Base-by-base conservation (phyloP, 768 basidiomycete genomes). In the Daedalea quercina region DNA sequence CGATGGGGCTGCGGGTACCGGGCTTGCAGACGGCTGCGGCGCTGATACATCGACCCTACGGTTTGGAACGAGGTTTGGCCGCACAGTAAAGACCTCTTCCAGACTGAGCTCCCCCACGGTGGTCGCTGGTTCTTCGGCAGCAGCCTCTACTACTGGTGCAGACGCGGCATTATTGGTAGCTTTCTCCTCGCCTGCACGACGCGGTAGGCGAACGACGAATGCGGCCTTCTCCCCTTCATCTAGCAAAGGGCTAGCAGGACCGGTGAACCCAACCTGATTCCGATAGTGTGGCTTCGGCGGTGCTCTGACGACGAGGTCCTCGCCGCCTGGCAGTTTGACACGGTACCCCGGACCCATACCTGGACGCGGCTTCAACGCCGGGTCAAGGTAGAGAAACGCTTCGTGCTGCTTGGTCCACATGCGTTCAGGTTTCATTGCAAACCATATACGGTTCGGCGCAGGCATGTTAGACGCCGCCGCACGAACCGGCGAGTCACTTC, bases 321-420 rank as follows among this genome's bases (percentile, higher is more conserved):
- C 44, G 41, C 48, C 61, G 3, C 82, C 83, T 3, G 87, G 80
- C 19, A 92, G 65, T 60, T 81, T 85, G 51, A 91, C 75, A 22
- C 85, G 78, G 56, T 80, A 75, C 25, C 72, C 72, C 25, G 76
- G 73, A 4, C 75, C 77, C 44, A 78, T 76, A 20, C 81, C 80
- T 12, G 69, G 70, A n/a, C 81, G 79, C 12, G 81, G 74, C 62
- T 82, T 84, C 23, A 80, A 70, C 23, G 77, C 67, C 15, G 74
- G 61, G 47, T 90, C 86, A 47, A 79, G 76, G 69, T 83, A 84
- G 17, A 91, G 80, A 65, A 82, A 87, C 2, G 74, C 77, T 60
- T 91, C 88, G 58, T 84, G 80, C 50, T 90, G 87, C 63, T 90
- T 90, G 9, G 90, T 91, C 88, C 88, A 91, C 60, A 82, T 76